These are phyloP conservation scores for Leccinum obscurum DNA, from an alignment of 768 basidiomycete species.

Conservation along the genomic window DNA sequence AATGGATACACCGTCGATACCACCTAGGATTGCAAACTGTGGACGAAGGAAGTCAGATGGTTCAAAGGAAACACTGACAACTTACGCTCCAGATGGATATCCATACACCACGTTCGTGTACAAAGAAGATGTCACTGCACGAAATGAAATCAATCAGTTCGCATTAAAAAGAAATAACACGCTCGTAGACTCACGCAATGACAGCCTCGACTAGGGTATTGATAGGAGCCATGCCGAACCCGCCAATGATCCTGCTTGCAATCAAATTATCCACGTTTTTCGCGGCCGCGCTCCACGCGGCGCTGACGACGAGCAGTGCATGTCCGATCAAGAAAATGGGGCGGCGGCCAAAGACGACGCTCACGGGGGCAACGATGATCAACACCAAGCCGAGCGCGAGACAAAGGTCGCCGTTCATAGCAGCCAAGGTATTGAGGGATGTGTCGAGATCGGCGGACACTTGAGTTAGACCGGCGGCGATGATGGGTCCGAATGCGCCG, in stretches of 20 bases:
- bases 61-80: neutral
- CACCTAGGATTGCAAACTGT: neutral
- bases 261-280: neutral
- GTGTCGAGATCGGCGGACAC: neutral
- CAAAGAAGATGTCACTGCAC: neutral
- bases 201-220: neutral
- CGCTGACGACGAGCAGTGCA: neutral
- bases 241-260: neutral
- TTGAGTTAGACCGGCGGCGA: neutral
- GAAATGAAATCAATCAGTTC: neutral
- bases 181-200: neutral
- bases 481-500: neutral
- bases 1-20: neutral
- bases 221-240: neutral
- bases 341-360: neutral
- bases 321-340: neutral
- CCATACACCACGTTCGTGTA: conserved; percentile 1
- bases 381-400: neutral
- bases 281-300: neutral
- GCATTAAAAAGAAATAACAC: neutral
- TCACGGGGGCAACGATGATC: neutral
- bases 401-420: neutral
- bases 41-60: neutral
- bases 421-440: neutral
- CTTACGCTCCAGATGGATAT: neutral